A percentile compares a stretch with the other conserved stretches of the same genome.
phyloP scores from a whole-genome alignment of 2,329 filamentous ascomycete genomes.

The Fulvia fulva region DNA sequence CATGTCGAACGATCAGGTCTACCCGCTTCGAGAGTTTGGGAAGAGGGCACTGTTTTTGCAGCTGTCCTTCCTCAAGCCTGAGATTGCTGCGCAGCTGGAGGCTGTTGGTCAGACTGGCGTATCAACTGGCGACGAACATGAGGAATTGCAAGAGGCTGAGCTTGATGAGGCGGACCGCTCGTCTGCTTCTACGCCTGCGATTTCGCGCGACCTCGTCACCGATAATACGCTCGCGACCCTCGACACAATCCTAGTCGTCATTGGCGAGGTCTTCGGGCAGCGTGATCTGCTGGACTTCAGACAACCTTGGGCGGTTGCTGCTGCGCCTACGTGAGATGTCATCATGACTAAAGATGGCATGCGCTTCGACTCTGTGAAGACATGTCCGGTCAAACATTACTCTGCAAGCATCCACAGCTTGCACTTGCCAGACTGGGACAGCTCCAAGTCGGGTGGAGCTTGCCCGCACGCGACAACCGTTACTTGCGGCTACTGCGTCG shows the following conservation, averaged over 20 bases:
- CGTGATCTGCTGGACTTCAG: conserved; percentile 76
- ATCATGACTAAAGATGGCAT: not conserved
- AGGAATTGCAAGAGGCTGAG: not conserved
- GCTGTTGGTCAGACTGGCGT: conserved; percentile 19
- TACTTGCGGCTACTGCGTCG: conserved; percentile 6
- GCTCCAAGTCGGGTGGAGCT: not conserved
- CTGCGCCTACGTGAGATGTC: not conserved
- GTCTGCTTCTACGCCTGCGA: not conserved
- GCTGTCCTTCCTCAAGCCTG: conserved; percentile 26
- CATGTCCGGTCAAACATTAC: not conserved
- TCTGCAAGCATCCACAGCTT: not conserved
- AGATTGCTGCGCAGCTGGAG: conserved; percentile 27
- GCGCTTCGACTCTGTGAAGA: not conserved
- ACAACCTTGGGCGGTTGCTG: conserved; percentile 22
- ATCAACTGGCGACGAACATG: not conserved
- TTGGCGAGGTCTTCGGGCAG: conserved; percentile 86
- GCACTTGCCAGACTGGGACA: not conserved
- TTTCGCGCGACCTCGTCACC: not conserved
- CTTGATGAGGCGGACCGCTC: conserved; percentile 2
- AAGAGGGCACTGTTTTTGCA: conserved; percentile 57
- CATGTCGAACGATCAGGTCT: conserved; percentile 70
- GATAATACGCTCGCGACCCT: conserved; percentile 57
- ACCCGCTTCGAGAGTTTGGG: conserved; percentile 72
- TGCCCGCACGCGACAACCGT: not conserved
- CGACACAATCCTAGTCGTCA: conserved; percentile 86